Evolutionary conservation across 225 moss, liverwort and hornwort genomes (phyloP).

Genomic region (Polytrichum formosum): DNA sequence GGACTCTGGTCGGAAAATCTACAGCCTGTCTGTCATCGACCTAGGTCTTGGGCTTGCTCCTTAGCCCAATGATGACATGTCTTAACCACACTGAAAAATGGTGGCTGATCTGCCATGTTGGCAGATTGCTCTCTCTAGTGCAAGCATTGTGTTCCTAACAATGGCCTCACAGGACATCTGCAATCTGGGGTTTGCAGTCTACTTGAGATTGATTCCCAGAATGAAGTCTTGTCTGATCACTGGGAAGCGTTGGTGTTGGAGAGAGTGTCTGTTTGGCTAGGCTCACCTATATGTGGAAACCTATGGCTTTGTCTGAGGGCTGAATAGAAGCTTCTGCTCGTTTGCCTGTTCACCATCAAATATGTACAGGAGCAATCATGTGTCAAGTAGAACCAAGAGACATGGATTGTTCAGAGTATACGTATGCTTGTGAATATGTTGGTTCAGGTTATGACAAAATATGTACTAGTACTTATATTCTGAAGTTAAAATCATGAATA

Average conservation of each 20-base stretch:
- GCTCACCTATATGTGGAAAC: conserved; percentile 1
- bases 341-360: too few relatives aligned
- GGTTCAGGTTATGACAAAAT: too few relatives aligned
- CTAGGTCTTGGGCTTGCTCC: neutral
- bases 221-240: neutral
- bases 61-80: neutral
- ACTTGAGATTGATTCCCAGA: conserved; percentile 5
- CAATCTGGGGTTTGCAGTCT: conserved; percentile 9
- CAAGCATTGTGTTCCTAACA: neutral
- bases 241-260: neutral
- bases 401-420: too few relatives aligned
- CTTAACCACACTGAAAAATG: conserved; percentile 8
- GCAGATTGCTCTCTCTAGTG: neutral
- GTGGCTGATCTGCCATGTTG: neutral
- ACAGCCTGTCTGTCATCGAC: neutral
- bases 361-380: too few relatives aligned
- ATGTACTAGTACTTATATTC: too few relatives aligned
- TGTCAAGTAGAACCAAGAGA: too few relatives aligned
- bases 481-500: too few relatives aligned
- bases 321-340: neutral
- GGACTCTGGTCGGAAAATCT: too few relatives aligned
- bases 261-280: conserved; percentile 1
- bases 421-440: too few relatives aligned
- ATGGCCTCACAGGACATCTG: neutral
- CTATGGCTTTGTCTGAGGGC: conserved; percentile 10